These are phyloP conservation scores for Geranium rotundifolium DNA, from an alignment of 345 rosid species.

Conservation along the genomic window DNA sequence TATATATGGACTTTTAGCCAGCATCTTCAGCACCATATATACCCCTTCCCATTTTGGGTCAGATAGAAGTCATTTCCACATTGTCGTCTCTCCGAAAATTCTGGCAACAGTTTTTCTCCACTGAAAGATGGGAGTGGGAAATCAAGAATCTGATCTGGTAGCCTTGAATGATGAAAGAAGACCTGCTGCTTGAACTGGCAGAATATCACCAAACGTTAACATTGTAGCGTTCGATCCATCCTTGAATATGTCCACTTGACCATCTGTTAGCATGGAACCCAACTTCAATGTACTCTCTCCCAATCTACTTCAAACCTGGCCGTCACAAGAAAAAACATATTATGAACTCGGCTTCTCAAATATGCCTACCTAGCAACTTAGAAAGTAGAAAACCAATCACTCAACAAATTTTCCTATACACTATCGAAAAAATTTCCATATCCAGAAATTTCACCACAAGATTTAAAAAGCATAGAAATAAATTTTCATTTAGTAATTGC, in stretches of 20 bases:
- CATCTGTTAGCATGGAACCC: constrained; percentile 88
- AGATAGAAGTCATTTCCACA: neutral
- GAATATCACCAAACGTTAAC: constrained; percentile 92
- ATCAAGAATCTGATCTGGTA: constrained; percentile 45
- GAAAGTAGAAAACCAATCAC: neutral
- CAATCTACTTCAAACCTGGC: constrained; percentile 89
- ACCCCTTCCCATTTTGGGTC: neutral
- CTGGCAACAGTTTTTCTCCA: neutral
- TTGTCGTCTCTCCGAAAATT: neutral
- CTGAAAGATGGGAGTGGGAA: neutral
- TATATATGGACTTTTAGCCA: no score
- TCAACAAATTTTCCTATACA: neutral
- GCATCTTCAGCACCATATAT: neutral
- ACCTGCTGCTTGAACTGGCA: constrained; percentile 90
- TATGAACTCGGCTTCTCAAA: neutral
- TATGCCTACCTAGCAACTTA: neutral
- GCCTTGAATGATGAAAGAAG: constrained; percentile 92
- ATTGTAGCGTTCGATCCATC: constrained; percentile 91
- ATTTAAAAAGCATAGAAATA: no score
- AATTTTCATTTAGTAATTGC: neutral
- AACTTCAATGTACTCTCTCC: constrained; percentile 91
- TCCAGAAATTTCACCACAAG: neutral
- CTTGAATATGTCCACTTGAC: constrained; percentile 94
- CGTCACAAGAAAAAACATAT: neutral
- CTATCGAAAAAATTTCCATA: neutral